Evolutionary conservation across 805 yeast species (phyloP), one percentile per base, ranked within the genome.

Genomic region (Teunomyces funiuensis): DNA sequence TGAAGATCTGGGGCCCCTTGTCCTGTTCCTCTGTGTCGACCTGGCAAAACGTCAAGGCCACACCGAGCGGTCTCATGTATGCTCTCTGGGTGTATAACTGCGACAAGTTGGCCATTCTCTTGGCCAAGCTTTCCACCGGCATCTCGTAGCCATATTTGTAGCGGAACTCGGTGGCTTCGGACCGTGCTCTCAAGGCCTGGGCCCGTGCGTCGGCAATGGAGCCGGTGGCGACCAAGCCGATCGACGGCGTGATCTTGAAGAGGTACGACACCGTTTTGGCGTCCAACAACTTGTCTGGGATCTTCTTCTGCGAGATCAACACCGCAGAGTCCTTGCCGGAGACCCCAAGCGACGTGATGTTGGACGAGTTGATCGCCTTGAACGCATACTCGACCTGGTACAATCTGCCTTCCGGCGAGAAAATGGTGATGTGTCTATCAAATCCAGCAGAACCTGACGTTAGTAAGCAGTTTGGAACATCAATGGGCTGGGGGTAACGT

Each of bases 321-420:
- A 93, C 97, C 10, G 91, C 84, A 25, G 86, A 80, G 61, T 86
- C 91, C 55, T 83, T 80, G 41, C 98, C 98, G 37, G 85, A 79
- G 47, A 93, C 76, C 13, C 90, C 98, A 42, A 93, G 60, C 19
- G 95, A 85, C 33, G 96, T 93, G 58, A 93, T 80, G 63, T 88
- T 91, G 44, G 97, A 81, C 34, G 95, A 81, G 58, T 89, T 93
- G 62, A 93, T 89, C 4, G 98, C 98, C 65, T 93, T 90, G 74
- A 90, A 90, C 5, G 98, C 99, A 61, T 93, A 93, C 65, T 93
- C 99, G 27, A 91, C 99, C 70, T 93, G 99, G 69, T 85, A 93
- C 47, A 93, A 76, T 66, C 99, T 83, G 34, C 99, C 99, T 63
- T 93, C 99, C 15, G 99, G 99, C 28, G 98, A 91, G 72, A 93